These are phyloP conservation scores for Penicillium sclerotigenum DNA, from an alignment of 2,329 filamentous ascomycete genomes.

Conservation along the genomic window DNA sequence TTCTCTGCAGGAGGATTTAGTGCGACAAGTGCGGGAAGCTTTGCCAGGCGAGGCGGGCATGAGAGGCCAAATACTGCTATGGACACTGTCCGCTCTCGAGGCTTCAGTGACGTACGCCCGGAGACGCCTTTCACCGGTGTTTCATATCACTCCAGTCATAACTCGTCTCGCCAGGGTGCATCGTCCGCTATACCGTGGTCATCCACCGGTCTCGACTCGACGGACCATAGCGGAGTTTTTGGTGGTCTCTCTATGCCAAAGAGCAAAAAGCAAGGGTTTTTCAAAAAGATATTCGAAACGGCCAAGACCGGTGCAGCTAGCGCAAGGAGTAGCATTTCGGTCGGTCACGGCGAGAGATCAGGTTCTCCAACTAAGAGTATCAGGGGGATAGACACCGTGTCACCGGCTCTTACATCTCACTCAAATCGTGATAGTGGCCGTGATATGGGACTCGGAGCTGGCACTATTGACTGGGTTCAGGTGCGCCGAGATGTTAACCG, in stretches of 20 bases:
- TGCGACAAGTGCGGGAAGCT: constrained; percentile 90
- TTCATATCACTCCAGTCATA: constrained; percentile 90
- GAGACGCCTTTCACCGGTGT: constrained; percentile 66
- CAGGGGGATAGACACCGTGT: constrained; percentile 46
- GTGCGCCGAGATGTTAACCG: constrained; percentile 93
- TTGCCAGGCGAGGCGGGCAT: constrained; percentile 63
- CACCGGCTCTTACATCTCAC: constrained; percentile 35
- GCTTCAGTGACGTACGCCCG: constrained; percentile 44
- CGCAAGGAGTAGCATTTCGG: constrained; percentile 78
- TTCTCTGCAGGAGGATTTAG: constrained; percentile 86
- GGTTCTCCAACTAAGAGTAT: constrained; percentile 50
- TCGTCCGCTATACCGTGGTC: constrained; percentile 65
- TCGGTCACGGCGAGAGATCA: constrained; percentile 46
- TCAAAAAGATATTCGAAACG: constrained; percentile 91
- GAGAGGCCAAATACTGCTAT: constrained; percentile 47
- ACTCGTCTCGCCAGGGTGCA: constrained; percentile 53
- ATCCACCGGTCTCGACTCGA: constrained; percentile 43
- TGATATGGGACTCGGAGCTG: constrained; percentile 66
- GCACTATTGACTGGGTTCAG: constrained; percentile 84
- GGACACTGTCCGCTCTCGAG: constrained; percentile 39
- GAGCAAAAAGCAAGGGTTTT: constrained; percentile 80
- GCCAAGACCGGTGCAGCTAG: constrained; percentile 92
- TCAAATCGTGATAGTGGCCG: constrained; percentile 52
- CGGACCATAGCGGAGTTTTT: constrained; percentile 65
- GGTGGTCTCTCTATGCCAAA: constrained; percentile 76